Base-by-base conservation (phyloP, 2,329 filamentous ascomycete species). In the Aspergillus sp. region DNA sequence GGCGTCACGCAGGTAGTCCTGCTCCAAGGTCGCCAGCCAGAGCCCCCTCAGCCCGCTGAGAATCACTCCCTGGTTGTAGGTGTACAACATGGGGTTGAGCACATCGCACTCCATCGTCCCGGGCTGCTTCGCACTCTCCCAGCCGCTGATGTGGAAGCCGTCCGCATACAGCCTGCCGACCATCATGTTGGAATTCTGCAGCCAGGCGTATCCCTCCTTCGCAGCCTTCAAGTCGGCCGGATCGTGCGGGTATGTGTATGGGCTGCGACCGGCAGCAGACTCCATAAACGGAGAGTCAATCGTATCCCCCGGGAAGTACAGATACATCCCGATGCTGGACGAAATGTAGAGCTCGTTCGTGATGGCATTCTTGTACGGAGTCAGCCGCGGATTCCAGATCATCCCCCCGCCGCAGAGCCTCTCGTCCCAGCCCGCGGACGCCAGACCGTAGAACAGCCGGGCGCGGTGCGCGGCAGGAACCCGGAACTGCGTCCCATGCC, bases 321-420 rank as follows among this genome's bases (percentile, higher is more conserved):
- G 71, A 53, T 93, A 95, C 89, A 96, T 95, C 33, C 72, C 75
- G 22, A 89, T 74, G 14, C 83, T 91, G 0, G 85, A 86, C 0
- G 88, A 72, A 39, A 95, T 84, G 61, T 75, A 95, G 1, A 95
- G 72, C 54, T 95, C 78, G 51, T 95, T 95, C 17, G 89, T 96
- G 48, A 96, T 93, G 41, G 89, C 86, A 51, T 96, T 96, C 55
- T 95, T 96, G 66, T 95, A 96, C 0, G 86, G 86, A 24, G 71
- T 60, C 16, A 89, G 63, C 22, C 75, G 74, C 2, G 85, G 85
- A 44, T 83, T 93, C 89, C 89, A 96, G 10, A 78, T 73, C 82
- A 96, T 93, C 27, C 89, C 89, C 14, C 89, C 89, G 4, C 73
- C 74, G 49, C 89, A 96, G 4, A 93, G 71, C 15, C 68, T 69